Evolutionary conservation across 192 early-diverging fungal species (phyloP), one percentile per base, ranked within the genome.

Genomic region (Backusella westeae): DNA sequence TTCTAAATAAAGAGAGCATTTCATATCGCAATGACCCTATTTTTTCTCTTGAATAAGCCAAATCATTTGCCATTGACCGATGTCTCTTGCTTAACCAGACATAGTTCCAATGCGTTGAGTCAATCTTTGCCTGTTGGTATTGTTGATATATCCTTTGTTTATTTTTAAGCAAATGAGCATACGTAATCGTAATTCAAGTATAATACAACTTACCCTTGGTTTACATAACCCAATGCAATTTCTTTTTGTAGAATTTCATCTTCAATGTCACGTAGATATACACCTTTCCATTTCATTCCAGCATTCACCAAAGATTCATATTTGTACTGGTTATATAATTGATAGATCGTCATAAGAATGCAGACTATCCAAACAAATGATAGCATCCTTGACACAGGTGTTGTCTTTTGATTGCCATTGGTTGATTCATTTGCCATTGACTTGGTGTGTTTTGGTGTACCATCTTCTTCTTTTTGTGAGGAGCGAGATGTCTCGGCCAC

Each of bases 1-100:
- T 71, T 38, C 80, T 77, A 53, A 89, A 89, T 0, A 82, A 70
- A 34, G 85, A 76, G 49, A 89, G 34, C 41, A 87, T 53, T 63
- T 89, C 87, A 49, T 89, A 86, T 39, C 87, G 71, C 59, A 87
- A 49, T 10, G 85, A 76, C 5, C 83, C 87, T 14, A 89, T 67
- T 63, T 79, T 76, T 59, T 89, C 85, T 38, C 87, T 80, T 38
- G 85, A 80, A 38, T 82, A 85, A 15, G 75, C 72, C 65, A 89
- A 73, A 52, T 79, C 83, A 34, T 80, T 79, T 14, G 87, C 86
- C 80, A 86, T 81, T 19, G 73, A 76, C 42, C 84, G 87, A 67
- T 89, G 84, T 10, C 74, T 75, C 35, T 76, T 73, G 44, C 74
- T 65, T 23, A 85, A 71, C 87, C 87, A 89, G 35, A 63, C 42